A percentile compares a stretch with the other conserved stretches of the same genome.
Conservation (phyloP, 345 rosid genomes). For the Combretum micranthum region DNA sequence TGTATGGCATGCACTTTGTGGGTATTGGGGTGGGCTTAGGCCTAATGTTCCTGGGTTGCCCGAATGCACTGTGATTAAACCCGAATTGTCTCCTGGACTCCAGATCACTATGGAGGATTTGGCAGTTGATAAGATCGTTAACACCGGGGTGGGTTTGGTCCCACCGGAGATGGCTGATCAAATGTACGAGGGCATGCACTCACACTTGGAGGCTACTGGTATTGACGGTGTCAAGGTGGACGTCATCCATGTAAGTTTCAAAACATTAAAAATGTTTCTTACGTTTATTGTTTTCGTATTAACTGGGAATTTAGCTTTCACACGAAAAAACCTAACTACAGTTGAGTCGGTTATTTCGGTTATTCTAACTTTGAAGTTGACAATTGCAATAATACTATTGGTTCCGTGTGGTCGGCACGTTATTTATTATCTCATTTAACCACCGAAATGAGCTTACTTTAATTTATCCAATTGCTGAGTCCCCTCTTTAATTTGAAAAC, state of each 20-base stretch:
- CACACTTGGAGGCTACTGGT: conserved; percentile 59
- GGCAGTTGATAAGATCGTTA: conserved; percentile 84
- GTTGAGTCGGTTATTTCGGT: conserved; percentile 8
- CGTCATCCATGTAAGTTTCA: conserved; percentile 79
- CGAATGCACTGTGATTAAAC: conserved; percentile 29
- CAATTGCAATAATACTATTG: neutral
- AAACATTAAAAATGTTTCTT: neutral
- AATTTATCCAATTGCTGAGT: too few relatives aligned
- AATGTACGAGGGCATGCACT: conserved; percentile 80
- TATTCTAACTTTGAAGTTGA: conserved; percentile 6
- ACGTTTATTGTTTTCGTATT: too few relatives aligned
- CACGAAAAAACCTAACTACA: too few relatives aligned
- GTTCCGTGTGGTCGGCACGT: conserved; percentile 34
- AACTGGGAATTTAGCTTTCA: neutral
- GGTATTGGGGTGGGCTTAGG: conserved; percentile 94
- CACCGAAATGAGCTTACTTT: too few relatives aligned
- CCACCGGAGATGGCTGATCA: conserved; percentile 61
- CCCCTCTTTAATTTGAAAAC: too few relatives aligned
- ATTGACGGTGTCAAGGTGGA: conserved; percentile 98
- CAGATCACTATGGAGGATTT: conserved; percentile 79
- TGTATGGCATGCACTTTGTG: conserved; percentile 95
- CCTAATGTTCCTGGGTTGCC: conserved; percentile 70
- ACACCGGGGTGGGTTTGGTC: conserved; percentile 59
- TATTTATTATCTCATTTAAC: neutral
- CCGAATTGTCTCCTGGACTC: conserved; percentile 68